Evolutionary conservation across 2,329 filamentous ascomycete genomes (phyloP).

Genomic region (Septoria petroselini): DNA sequence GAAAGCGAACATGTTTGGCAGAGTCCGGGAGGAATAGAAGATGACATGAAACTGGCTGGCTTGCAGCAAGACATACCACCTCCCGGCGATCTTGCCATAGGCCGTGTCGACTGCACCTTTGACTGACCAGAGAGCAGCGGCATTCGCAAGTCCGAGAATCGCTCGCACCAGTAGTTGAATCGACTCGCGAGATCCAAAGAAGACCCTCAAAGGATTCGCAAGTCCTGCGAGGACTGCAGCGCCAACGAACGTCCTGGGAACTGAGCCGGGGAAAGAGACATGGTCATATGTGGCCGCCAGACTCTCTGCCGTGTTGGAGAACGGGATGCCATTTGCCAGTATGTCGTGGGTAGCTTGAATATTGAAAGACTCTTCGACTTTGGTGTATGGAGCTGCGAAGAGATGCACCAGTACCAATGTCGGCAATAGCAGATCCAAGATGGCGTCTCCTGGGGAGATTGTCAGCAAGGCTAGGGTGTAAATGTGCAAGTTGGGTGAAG

Average conservation of each 20-base stretch:
- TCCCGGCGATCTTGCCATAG: slow-evolving; percentile 65
- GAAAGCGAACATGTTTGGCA: slow-evolving; percentile 98
- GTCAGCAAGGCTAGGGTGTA: background rate
- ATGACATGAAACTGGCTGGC: slow-evolving; percentile 86
- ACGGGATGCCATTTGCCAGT: slow-evolving; percentile 71
- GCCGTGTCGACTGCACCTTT: slow-evolving; percentile 60
- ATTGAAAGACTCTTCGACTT: slow-evolving; percentile 98
- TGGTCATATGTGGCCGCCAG: slow-evolving; percentile 72
- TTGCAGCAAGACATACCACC: slow-evolving; percentile 79
- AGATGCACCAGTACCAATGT: slow-evolving; percentile 40
- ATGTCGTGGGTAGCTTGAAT: slow-evolving; percentile 93
- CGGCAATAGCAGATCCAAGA: slow-evolving; percentile 59
- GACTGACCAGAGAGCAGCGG: slow-evolving; percentile 64
- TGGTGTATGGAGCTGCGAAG: slow-evolving; percentile 75
- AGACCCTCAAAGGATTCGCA: slow-evolving; percentile 62
- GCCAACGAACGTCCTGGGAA: slow-evolving; percentile 87
- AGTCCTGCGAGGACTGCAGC: slow-evolving; percentile 70
- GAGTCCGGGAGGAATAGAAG: slow-evolving; percentile 85
- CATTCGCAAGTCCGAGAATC: slow-evolving; percentile 76
- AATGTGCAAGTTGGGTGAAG: background rate
- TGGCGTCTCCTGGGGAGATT: slow-evolving; percentile 42
- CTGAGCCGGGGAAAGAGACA: slow-evolving; percentile 82
- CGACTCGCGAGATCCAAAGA: slow-evolving; percentile 58
- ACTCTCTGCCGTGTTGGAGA: slow-evolving; percentile 29
- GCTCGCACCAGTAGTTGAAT: slow-evolving; percentile 63